Conservation (phyloP, 331 rosid genomes). For the Pyracantha coccinea region DNA sequence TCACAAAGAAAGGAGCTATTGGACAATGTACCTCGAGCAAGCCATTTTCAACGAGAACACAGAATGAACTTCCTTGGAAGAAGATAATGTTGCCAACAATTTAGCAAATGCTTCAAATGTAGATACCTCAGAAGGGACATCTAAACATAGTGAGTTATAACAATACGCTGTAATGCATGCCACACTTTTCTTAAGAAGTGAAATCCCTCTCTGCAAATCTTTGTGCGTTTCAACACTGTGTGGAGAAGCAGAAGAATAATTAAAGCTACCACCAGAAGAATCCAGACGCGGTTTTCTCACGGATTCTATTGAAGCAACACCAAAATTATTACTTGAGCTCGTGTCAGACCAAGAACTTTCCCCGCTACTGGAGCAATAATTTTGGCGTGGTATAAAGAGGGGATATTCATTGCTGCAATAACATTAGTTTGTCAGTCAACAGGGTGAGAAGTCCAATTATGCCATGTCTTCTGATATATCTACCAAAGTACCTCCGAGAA, state of each 20-base stretch:
- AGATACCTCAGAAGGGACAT: constrained; percentile 82
- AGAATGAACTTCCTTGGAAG: constrained; percentile 91
- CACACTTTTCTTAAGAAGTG: constrained; percentile 90
- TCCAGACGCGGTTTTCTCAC: constrained; percentile 69
- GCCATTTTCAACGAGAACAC: constrained; percentile 67
- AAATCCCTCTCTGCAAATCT: constrained; percentile 91
- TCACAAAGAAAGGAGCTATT: background rate
- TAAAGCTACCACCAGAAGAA: constrained; percentile 79
- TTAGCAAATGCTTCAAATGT: constrained; percentile 92
- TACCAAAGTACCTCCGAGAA: constrained; percentile 56
- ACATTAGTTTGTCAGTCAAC: constrained; percentile 20
- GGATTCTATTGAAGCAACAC: constrained; percentile 93
- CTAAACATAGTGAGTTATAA: constrained; percentile 73
- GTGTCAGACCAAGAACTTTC: constrained; percentile 95
- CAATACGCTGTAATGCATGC: constrained; percentile 87
- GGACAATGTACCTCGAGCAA: constrained; percentile 63
- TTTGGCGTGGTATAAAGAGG: constrained; percentile 90
- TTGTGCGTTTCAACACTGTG: constrained; percentile 77
- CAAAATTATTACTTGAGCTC: constrained; percentile 90
- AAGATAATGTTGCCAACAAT: constrained; percentile 78
- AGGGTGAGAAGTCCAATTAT: constrained; percentile 5
- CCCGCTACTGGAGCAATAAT: constrained; percentile 70
- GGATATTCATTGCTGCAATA: constrained; percentile 89
- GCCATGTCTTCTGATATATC: constrained; percentile 6
- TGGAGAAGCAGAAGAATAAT: constrained; percentile 63